Percentiles rank a stretch among this genome's conserved stretches.
Evolutionary conservation across 2,329 filamentous ascomycete genomes (phyloP).

Genomic region (Colletotrichum tropicicola): DNA sequence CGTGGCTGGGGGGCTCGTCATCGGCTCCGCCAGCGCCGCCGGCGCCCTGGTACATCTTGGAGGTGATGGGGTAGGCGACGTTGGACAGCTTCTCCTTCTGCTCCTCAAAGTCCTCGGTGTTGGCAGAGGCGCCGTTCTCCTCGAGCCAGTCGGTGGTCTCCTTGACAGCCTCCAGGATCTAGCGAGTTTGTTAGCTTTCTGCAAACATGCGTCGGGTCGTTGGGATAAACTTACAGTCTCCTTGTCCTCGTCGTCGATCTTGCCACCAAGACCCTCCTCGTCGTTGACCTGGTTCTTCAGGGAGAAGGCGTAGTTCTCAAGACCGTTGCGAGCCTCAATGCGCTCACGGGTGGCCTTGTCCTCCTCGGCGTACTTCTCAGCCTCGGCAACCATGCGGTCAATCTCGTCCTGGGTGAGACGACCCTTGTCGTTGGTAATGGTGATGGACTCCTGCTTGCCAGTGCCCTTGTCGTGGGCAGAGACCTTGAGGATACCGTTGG

Average conservation of each 20-base stretch:
- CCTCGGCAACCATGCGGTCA: slow-evolving; percentile 98
- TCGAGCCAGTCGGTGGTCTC: slow-evolving; percentile 97
- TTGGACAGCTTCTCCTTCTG: slow-evolving; percentile 99
- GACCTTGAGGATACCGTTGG: slow-evolving; percentile 98
- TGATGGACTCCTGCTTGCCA: slow-evolving; percentile 96
- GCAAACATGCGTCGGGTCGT: slow-evolving; percentile 31
- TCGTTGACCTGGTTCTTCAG: slow-evolving; percentile 99
- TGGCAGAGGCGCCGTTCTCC: slow-evolving; percentile 87
- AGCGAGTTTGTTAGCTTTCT: slow-evolving; percentile 7
- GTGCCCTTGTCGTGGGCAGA: slow-evolving; percentile 97
- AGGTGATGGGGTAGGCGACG: slow-evolving; percentile 98
- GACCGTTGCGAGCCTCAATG: slow-evolving; percentile 94
- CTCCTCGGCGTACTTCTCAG: slow-evolving; percentile 98
- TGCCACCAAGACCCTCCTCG: slow-evolving; percentile 94
- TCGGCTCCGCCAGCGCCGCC: slow-evolving; percentile 69
- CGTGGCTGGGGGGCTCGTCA: slow-evolving; percentile 75
- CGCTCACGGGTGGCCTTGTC: slow-evolving; percentile 98
- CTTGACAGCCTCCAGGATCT: slow-evolving; percentile 95
- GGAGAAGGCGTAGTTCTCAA: slow-evolving; percentile 99
- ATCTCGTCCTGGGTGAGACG: slow-evolving; percentile 97
- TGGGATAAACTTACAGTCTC: slow-evolving; percentile 73
- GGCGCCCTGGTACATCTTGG: slow-evolving; percentile 87
- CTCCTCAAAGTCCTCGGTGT: slow-evolving; percentile 96
- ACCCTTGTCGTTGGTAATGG: slow-evolving; percentile 99
- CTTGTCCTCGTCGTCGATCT: slow-evolving; percentile 99